Evolutionary conservation across 805 yeast species (phyloP).

Genomic region (Metschnikowia koreensis): DNA sequence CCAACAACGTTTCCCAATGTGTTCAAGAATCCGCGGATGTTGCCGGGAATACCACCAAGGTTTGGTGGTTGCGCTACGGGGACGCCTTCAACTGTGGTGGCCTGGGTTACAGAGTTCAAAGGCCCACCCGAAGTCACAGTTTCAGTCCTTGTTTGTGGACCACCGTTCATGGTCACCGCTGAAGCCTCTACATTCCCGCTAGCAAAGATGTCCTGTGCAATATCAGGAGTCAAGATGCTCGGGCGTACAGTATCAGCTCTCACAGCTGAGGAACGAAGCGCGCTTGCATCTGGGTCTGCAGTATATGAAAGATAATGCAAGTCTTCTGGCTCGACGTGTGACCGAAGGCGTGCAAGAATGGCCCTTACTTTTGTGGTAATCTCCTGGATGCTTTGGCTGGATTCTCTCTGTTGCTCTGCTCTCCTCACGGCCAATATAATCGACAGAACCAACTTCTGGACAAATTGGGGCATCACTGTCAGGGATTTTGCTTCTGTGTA

Average conservation of each 20-base stretch:
- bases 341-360: conserved; percentile 26
- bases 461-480: conserved; percentile 37
- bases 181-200: conserved; percentile 27
- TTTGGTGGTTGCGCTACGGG: neutral
- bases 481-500: conserved; percentile 24
- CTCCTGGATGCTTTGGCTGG: conserved; percentile 23
- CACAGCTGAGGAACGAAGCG: conserved; percentile 26
- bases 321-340: conserved; percentile 25
- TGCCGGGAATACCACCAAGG: neutral
- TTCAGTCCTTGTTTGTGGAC: neutral
- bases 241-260: conserved; percentile 35
- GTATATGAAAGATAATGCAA: conserved; percentile 27
- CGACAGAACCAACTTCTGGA: conserved; percentile 34
- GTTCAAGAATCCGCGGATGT: conserved; percentile 8
- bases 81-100: neutral
- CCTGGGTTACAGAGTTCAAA: neutral
- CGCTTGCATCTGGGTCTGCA: conserved; percentile 23
- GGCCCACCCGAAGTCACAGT: conserved; percentile 2
- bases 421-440: conserved; percentile 36
- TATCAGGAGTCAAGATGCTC: conserved; percentile 37
- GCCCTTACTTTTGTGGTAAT: conserved; percentile 26
- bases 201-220: conserved; percentile 34
- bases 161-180: conserved; percentile 16
- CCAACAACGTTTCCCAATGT: conserved; percentile 15
- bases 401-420: conserved; percentile 36